Evolutionary conservation across 192 early-diverging fungal genomes (phyloP).

Genomic region (Gonapodya sp.): DNA sequence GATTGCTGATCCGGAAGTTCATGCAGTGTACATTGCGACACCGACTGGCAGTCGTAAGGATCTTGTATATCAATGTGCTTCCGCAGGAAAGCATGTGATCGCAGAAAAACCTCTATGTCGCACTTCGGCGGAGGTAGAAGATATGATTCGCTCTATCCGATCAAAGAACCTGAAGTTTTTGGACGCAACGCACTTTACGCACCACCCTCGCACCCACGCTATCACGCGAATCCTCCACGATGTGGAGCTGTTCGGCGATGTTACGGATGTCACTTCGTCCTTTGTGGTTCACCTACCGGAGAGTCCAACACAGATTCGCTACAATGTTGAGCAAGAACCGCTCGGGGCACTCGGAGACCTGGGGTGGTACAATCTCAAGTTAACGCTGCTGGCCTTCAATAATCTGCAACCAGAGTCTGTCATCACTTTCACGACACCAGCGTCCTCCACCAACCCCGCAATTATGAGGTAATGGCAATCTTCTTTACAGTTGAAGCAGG

Average conservation of each 20-base stretch:
- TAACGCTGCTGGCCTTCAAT: not conserved
- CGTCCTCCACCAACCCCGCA: not conserved
- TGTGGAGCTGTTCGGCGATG: not conserved
- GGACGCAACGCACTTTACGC: not conserved
- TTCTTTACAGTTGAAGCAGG: not conserved
- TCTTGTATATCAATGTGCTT: not conserved
- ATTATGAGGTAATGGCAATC: not conserved
- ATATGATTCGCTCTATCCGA: not conserved
- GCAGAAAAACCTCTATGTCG: conserved; percentile 1
- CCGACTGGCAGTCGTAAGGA: not conserved
- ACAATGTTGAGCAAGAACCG: not conserved
- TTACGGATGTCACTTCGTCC: not conserved
- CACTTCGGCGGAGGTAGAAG: not conserved
- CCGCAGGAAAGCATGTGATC: conserved; percentile 5
- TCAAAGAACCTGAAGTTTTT: not conserved
- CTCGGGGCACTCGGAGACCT: conserved; percentile 8
- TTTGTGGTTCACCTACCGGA: not conserved
- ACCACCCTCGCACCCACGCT: conserved; percentile 3
- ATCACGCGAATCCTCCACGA: not conserved
- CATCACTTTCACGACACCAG: not conserved
- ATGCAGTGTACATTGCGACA: conserved; percentile 3
- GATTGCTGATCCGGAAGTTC: not conserved
- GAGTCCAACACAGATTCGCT: not conserved
- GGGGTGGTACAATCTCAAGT: not conserved
- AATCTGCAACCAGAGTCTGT: conserved; percentile 2